phyloP scores from a whole-genome alignment of 495 filamentous ascomycete species.

The Tuber calosporum region DNA sequence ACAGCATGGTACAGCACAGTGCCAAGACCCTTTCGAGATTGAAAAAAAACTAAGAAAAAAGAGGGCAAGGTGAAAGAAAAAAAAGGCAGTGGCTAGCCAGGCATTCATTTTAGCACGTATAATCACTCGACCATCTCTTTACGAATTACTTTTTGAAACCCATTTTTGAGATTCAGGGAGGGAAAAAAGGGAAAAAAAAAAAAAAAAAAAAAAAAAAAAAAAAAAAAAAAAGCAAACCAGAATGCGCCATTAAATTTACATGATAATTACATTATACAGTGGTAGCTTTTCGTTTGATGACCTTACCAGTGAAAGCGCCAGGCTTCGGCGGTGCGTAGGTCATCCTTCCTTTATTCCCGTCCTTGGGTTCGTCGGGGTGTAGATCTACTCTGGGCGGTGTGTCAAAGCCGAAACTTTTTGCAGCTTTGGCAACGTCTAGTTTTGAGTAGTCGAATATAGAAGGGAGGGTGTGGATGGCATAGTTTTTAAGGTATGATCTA shows the following conservation, averaged over 20 bases:
- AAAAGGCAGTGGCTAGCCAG: background rate
- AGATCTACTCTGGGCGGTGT: constrained; percentile 37
- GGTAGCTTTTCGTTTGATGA: background rate
- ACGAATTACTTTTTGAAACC: background rate
- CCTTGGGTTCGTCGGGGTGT: constrained; percentile 16
- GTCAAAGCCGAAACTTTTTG: constrained; percentile 39
- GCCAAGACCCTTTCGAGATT: background rate
- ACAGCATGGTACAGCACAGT: too few relatives aligned
- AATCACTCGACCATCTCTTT: background rate
- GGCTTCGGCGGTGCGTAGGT: constrained; percentile 34
- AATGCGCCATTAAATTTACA: background rate
- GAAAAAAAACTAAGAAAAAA: too few relatives aligned
- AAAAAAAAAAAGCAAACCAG: background rate
- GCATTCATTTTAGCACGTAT: background rate
- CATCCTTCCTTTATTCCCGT: constrained; percentile 29
- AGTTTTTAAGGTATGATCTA: constrained; percentile 40
- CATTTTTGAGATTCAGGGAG: background rate
- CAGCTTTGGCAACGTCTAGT: constrained; percentile 33
- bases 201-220: background rate
- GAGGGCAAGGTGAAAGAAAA: background rate
- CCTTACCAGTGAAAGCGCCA: background rate
- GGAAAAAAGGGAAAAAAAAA: background rate
- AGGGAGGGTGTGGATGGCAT: constrained; percentile 32
- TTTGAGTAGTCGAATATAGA: constrained; percentile 34
- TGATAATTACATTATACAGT: background rate